These are phyloP conservation scores for Melaleuca quinquenervia DNA, from an alignment of 345 rosid species.

Conservation along the genomic window DNA sequence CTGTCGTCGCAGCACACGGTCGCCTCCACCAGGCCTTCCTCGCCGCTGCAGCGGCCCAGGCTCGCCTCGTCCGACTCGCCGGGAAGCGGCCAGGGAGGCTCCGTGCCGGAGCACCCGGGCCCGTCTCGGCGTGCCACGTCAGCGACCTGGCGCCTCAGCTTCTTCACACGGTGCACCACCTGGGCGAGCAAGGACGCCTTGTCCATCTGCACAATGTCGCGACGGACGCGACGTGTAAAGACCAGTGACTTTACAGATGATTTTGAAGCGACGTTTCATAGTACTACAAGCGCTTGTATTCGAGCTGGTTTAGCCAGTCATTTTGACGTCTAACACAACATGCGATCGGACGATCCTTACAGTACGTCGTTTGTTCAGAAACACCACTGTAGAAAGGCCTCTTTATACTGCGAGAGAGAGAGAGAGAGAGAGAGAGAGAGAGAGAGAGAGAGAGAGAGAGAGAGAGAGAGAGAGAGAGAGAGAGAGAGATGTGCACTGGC, in stretches of 20 bases:
- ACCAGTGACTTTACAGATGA: neutral
- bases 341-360: neutral
- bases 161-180: conserved; percentile 62
- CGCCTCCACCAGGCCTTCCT: conserved; percentile 12
- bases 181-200: conserved; percentile 82
- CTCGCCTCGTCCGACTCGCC: conserved; percentile 32
- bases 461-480: conserved; percentile 28
- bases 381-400: neutral
- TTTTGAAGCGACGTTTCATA: too few relatives aligned
- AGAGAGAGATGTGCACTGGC: conserved; percentile 32
- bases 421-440: conserved; percentile 28
- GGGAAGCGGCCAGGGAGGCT: conserved; percentile 14
- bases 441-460: neutral
- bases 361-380: neutral
- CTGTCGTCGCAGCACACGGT: conserved; percentile 47
- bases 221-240: neutral
- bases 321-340: neutral
- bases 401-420: neutral
- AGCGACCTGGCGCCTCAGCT: conserved; percentile 35
- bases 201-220: conserved; percentile 30
- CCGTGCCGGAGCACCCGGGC: neutral
- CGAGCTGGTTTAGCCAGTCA: neutral
- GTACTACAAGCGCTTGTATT: too few relatives aligned
- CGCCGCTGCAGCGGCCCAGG: conserved; percentile 5
- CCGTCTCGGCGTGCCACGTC: conserved; percentile 7